Evolutionary conservation across 768 basidiomycete species (phyloP).

Genomic region (Udeniomyces megalosporus): DNA sequence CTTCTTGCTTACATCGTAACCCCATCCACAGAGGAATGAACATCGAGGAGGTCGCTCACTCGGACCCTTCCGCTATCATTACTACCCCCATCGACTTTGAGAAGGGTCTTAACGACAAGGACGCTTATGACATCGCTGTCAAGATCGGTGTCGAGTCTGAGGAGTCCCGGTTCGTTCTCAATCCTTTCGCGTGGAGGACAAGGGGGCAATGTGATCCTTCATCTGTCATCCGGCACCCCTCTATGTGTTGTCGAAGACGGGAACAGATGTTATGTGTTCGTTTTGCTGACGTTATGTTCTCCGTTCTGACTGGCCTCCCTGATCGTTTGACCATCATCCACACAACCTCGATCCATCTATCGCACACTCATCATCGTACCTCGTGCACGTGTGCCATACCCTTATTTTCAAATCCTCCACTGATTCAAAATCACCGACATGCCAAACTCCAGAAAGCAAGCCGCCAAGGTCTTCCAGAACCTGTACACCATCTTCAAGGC

Average conservation of each 20-base stretch:
- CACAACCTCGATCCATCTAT: no score
- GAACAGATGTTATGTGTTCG: no score
- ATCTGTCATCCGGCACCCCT: no score
- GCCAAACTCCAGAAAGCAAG: constrained; percentile 42
- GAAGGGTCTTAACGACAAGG: constrained; percentile 55
- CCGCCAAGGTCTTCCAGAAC: constrained; percentile 82
- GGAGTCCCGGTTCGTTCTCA: constrained; percentile 36
- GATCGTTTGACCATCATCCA: no score
- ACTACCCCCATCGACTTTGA: constrained; percentile 80
- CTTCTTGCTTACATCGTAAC: not conserved
- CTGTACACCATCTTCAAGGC: constrained; percentile 96
- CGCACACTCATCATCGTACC: no score
- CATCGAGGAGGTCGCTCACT: constrained; percentile 96
- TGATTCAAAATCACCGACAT: no score
- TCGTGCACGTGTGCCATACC: no score
- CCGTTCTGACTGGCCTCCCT: no score
- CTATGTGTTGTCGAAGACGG: no score
- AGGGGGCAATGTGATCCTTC: not conserved
- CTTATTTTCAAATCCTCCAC: no score
- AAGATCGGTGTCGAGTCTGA: constrained; percentile 75
- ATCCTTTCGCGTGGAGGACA: not conserved
- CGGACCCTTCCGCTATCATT: constrained; percentile 85
- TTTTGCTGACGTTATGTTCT: no score
- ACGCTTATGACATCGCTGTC: constrained; percentile 63
- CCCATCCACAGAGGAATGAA: constrained; percentile 58